Evolutionary conservation across 306 rosid genomes (phyloP), one percentile per base, ranked within the genome.

Genomic region (Rubus parviflorus): DNA sequence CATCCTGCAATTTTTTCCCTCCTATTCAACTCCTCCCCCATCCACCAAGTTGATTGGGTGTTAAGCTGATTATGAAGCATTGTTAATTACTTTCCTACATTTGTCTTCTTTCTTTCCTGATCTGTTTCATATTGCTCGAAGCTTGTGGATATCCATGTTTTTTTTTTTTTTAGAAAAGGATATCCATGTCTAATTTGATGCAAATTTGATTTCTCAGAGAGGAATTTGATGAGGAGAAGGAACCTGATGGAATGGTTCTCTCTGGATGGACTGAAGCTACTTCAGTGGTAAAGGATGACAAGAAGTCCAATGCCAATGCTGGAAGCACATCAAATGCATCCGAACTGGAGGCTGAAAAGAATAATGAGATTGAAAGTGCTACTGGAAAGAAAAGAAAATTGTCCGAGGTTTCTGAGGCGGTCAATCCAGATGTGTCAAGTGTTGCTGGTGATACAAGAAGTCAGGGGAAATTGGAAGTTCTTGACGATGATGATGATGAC

Each of bases 211-310:
- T 54, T 57, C 35, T 19, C 6, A 96, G 99, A 77, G 98, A 93
- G 81, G 99, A 91, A 74, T 96, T 96, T 72, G 98, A 96, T 43
- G 98, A 92, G 83, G 99, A 96, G 88, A 92, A 96, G 84, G 99
- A 96, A 84, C 97, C 99, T 35, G 98, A 96, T 78, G 97, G 90
- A 58, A 87, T 96, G 97, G 87, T 96, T 80, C 96, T 96, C 68
- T 78, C 88, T 46, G 99, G 99, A 80, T 96, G 97, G 98, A 87
- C 85, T 68, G 90, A 82, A 86, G 84, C 94, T 47, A 82, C 85
- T 63, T 60, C 89, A 10, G 78, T 80, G 75, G 97, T 85, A 17
- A 85, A 76, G 65, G 83, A 85, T 47, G 90, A 80, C 19, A 71
- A 77, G 75, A 86, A 89, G 75, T 56, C 96, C 51, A 68, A 66